Percentiles rank a stretch among this genome's conserved stretches.
These are phyloP conservation scores for Russula brevipes DNA, from an alignment of 768 basidiomycete species.

Conservation along the genomic window DNA sequence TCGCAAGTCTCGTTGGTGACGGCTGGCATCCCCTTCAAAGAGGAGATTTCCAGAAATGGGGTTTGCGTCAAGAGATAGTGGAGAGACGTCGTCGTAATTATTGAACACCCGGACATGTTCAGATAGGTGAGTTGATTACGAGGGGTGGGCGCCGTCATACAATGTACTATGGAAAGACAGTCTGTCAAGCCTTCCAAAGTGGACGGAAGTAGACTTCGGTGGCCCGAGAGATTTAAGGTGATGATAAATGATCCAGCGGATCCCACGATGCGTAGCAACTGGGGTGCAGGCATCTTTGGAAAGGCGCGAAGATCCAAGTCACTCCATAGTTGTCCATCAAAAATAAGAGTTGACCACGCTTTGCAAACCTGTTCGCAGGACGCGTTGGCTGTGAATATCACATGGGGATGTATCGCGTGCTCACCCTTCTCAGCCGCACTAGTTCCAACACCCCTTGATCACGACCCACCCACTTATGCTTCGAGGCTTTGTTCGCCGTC, in stretches of 20 bases:
- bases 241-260: slow-evolving; percentile 61
- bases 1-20: slow-evolving; percentile 75
- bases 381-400: slow-evolving; percentile 4
- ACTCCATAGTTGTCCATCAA: slow-evolving; percentile 86
- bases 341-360: slow-evolving; percentile 65
- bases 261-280: slow-evolving; percentile 50
- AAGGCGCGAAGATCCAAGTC: slow-evolving; percentile 59
- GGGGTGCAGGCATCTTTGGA: slow-evolving; percentile 46
- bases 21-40: slow-evolving; percentile 59
- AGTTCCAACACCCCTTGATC: slow-evolving; percentile 73
- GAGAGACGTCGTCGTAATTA: slow-evolving; percentile 60
- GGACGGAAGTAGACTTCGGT: slow-evolving; percentile 45
- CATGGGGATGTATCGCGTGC: slow-evolving; percentile 28
- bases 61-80: slow-evolving; percentile 65
- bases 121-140: slow-evolving; percentile 66
- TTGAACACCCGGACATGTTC: slow-evolving; percentile 67
- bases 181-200: slow-evolving; percentile 50
- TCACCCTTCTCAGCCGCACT: slow-evolving; percentile 72
- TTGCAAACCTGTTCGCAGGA: slow-evolving; percentile 58
- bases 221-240: slow-evolving; percentile 58
- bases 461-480: slow-evolving; percentile 68
- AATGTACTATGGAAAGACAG: slow-evolving; percentile 44
- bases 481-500: slow-evolving; percentile 57
- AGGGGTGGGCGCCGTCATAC: slow-evolving; percentile 34
- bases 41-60: slow-evolving; percentile 51